Evolutionary conservation across 2,329 filamentous ascomycete genomes (phyloP).

Genomic region (Phaeosphaeriaceae sp.): DNA sequence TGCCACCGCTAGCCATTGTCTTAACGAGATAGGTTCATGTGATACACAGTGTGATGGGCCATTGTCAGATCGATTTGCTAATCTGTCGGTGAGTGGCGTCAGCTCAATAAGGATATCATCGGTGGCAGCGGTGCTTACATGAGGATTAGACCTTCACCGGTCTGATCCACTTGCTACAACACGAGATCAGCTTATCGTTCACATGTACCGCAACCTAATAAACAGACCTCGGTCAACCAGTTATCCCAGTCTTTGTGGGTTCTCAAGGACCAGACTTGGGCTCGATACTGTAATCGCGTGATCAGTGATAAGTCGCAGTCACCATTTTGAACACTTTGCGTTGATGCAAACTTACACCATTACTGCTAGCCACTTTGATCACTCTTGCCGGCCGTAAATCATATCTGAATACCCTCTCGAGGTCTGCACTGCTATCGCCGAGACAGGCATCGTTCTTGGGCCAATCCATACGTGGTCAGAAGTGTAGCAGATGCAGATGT

Average conservation of each 20-base stretch:
- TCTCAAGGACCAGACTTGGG: conserved; percentile 11
- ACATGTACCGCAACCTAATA: too few species aligned
- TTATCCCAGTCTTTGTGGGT: conserved; percentile 10
- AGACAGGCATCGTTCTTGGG: conserved; percentile 14
- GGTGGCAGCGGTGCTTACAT: conserved; percentile 8
- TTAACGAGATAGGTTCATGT: background rate
- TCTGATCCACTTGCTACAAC: background rate
- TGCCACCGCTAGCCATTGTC: conserved; percentile 6
- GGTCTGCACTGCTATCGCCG: conserved; percentile 2
- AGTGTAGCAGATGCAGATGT: too few species aligned
- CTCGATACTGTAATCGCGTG: conserved; percentile 7
- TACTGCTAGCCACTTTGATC: conserved; percentile 7
- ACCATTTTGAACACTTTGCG: too few species aligned
- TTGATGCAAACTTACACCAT: conserved; percentile 8
- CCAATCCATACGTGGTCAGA: conserved; percentile 27
- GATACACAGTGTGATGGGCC: background rate
- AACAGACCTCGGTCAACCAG: conserved; percentile 9
- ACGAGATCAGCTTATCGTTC: too few species aligned
- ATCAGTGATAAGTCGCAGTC: too few species aligned
- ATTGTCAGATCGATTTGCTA: conserved; percentile 15
- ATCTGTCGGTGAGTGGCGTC: background rate
- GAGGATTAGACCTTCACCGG: conserved; percentile 13
- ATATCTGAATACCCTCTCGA: conserved; percentile 17
- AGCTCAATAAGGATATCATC: background rate
- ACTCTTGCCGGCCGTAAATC: conserved; percentile 8